Evolutionary conservation across 1,284 basidiomycete species (phyloP), one percentile per base, ranked within the genome.

Genomic region (Moesziomyces antarcticus): DNA sequence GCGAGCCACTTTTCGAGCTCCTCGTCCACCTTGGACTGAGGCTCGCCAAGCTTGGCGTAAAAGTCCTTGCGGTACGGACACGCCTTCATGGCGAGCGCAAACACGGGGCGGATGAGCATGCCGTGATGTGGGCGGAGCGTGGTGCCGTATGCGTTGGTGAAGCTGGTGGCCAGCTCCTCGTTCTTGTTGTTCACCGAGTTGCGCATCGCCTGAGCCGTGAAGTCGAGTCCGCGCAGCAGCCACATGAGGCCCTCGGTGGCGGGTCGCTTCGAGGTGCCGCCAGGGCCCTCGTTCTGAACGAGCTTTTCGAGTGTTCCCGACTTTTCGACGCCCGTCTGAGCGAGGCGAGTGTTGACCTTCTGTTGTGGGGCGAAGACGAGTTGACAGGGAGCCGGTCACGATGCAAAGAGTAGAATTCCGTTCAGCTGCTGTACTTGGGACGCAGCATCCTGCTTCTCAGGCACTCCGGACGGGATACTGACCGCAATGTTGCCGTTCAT

Each of bases 1-100:
- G 82, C 84, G 24, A 97, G 88, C 95, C 95, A 99, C 69, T 88
- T 89, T 44, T 86, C 86, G 46, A 97, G 87, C 74, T 92, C 90
- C 55, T 87, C 87, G 66, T 89, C 86, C 62, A 97, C 88, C 75
- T 88, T 89, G 33, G 90, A 90, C 51, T 88, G 86, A 3, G 92
- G 87, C 47, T 89, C 87, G 21, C 92, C 92, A 49, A 99, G 89
- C 85, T 97, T 97, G 48, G 87, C 87, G 85, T 94, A 97, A 85
- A 99, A 96, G 77, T 91, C 91, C 18, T 88, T 89, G 64, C 95
- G 92, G 85, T 93, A 93, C 0, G 96, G 96, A 86, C 94, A 97
- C 0, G 95, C 94, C 82, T 92, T 97, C 93, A 99, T 94, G 6
- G 96, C 96, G 48, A 95, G 89, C 92, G 89, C 82, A 85, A 98